Base-by-base conservation (phyloP, 1,284 basidiomycete genomes). In the Malassezia vespertilionis region DNA sequence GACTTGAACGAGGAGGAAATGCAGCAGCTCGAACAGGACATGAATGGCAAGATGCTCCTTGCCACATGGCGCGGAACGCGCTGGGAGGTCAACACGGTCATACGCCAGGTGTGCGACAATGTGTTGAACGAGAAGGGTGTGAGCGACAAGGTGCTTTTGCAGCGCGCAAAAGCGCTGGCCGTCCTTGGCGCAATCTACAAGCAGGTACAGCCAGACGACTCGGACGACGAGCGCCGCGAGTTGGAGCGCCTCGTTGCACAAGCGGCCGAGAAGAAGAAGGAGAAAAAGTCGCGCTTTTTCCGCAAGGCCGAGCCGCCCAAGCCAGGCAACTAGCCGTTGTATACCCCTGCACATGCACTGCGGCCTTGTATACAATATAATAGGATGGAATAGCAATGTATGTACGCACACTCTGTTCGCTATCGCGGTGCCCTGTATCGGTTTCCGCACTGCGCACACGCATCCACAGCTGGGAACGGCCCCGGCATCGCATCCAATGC, bases 11-110 rank as follows among this genome's bases (percentile, higher is more conserved):
- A 91, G 68, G 72, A 72, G 21, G 71, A 73, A 56, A 56, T 71
- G 17, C 79, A 82, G 47, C 83, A 84, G 15, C 73, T 97, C 35
- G 91, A 96, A 71, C 82, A 85, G 76, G 93, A 97, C 62, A 79
- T 97, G 61, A 91, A 86, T 14, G 87, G 87, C 52, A 95, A 90
- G 76, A 63, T 67, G 64, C 58, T 64, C 12, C 55, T 64, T 7
- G 60, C 61, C 14, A 63, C 61, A 0, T 64, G 59, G 59, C 48
- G 59, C 30, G 61, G 61, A 23, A 61, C 61, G 14, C 57, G 61
- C 30, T 60, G 45, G 52, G 67, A 70, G 53, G 60, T 70, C 22
- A 60, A 46, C 28, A 50, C 56, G 36, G 61, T 70, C 18, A 50
- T 70, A 31, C 44, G 65, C 12, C 61, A 60, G 33, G 65, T 69